These are phyloP conservation scores for Tetrahymena borealis DNA, from an alignment of 73 alveolate species.

Conservation along the genomic window DNA sequence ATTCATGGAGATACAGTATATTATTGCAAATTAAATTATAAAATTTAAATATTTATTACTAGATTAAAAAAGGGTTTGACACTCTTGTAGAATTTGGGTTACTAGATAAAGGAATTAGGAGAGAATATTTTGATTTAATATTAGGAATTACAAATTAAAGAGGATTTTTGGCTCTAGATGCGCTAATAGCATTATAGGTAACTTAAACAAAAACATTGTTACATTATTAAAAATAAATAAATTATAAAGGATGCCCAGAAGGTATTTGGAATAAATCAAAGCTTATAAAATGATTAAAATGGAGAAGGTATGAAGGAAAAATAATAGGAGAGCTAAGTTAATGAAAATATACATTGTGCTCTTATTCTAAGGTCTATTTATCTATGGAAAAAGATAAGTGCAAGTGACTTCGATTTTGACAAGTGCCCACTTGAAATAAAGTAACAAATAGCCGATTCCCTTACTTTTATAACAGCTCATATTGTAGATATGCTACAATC, in stretches of 20 bases:
- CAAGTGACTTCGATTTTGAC: no score
- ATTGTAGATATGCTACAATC: not conserved
- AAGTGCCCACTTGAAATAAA: no score
- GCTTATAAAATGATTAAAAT: no score
- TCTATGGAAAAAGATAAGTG: not conserved
- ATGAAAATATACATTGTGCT: not conserved
- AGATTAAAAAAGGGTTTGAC: not conserved
- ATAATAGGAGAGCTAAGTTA: no score
- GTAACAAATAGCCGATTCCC: no score
- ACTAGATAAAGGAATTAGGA: not conserved
- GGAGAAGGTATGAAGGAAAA: no score
- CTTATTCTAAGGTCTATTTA: not conserved
- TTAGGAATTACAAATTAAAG: not conserved
- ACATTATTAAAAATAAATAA: not conserved
- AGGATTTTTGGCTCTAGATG: not conserved
- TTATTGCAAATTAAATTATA: not conserved
- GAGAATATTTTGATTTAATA: not conserved
- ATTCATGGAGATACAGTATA: not conserved
- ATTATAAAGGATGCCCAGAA: not conserved
- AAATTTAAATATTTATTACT: not conserved
- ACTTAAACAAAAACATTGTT: not conserved
- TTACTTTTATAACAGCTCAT: not conserved
- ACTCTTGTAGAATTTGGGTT: not conserved
- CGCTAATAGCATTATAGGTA: not conserved
- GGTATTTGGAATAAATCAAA: no score